Evolutionary conservation across 495 filamentous ascomycete species (phyloP).

Genomic region (Platismatia glauca): DNA sequence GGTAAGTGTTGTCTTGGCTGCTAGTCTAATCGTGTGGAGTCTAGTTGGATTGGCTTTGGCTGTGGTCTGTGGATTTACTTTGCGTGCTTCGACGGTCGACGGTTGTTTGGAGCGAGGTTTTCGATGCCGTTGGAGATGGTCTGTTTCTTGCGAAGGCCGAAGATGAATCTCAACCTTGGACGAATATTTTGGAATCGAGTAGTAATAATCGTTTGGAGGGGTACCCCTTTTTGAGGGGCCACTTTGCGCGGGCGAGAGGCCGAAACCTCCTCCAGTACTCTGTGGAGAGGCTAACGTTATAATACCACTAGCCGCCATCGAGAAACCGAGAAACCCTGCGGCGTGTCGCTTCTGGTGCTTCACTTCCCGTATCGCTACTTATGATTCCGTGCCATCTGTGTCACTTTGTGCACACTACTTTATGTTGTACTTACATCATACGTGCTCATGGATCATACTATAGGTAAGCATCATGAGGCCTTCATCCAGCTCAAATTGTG

Average conservation of each 20-base stretch:
- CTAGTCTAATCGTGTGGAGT: slow-evolving; percentile 14
- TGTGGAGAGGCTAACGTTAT: slow-evolving; percentile 6
- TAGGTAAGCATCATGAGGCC: background rate
- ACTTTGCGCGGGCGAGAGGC: slow-evolving; percentile 10
- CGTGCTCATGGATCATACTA: too few species aligned
- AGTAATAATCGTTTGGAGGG: slow-evolving; percentile 15
- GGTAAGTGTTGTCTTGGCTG: slow-evolving; percentile 16
- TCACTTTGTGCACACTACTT: background rate
- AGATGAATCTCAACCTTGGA: background rate
- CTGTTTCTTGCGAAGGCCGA: background rate
- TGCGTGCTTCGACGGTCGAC: background rate
- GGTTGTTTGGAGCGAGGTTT: background rate
- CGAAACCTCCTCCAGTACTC: background rate
- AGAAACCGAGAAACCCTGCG: too few species aligned
- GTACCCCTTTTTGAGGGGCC: slow-evolving; percentile 15
- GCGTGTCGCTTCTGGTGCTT: too few species aligned
- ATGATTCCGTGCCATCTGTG: background rate
- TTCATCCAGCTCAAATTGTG: background rate
- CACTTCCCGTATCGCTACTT: too few species aligned
- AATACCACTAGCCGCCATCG: slow-evolving; percentile 6
- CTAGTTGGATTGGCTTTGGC: slow-evolving; percentile 9
- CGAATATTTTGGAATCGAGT: background rate
- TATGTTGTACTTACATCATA: too few species aligned
- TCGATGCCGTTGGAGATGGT: background rate
- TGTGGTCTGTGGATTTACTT: background rate